Percentiles rank a stretch among this genome's conserved stretches.
Conservation (phyloP, 2,329 filamentous ascomycete species). For the Trichoderma sp. region DNA sequence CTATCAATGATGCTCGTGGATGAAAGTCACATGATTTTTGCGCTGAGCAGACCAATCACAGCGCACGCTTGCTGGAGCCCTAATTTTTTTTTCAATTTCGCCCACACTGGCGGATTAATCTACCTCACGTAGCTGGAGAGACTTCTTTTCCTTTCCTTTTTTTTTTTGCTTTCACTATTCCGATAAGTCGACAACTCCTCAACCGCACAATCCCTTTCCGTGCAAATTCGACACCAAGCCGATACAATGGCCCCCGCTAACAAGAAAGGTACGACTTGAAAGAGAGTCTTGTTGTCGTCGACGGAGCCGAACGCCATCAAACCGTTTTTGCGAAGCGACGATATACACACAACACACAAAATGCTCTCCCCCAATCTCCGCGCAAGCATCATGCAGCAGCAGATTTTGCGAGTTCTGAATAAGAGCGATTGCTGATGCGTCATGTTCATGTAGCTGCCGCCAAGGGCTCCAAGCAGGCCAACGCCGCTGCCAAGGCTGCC, state of each 20-base stretch:
- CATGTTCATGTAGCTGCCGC: constrained; percentile 53
- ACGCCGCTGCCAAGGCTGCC: constrained; percentile 90
- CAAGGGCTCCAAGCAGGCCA: constrained; percentile 80
- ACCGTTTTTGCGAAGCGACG: neutral
- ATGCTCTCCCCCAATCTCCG: constrained; percentile 4
- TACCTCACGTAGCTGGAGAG: neutral
- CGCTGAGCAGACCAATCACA: constrained; percentile 13
- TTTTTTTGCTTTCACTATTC: constrained; percentile 12
- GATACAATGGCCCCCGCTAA: constrained; percentile 35
- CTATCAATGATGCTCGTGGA: neutral
- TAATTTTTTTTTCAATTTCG: constrained; percentile 25
- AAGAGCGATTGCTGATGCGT: constrained; percentile 72
- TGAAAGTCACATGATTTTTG: constrained; percentile 20
- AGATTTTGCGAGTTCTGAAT: constrained; percentile 71
- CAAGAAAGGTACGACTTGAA: constrained; percentile 49
- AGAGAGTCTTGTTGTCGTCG: neutral
- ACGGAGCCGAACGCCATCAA: constrained; percentile 2
- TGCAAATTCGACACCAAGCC: constrained; percentile 14
- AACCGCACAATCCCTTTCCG: constrained; percentile 13
- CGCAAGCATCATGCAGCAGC: constrained; percentile 63
- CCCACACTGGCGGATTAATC: constrained; percentile 23
- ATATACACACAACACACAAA: neutral
- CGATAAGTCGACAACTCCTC: constrained; percentile 17
- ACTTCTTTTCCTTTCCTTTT: neutral
- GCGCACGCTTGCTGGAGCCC: constrained; percentile 23